Conservation (phyloP, 306 rosid species). For the Ochetophila trinervis region DNA sequence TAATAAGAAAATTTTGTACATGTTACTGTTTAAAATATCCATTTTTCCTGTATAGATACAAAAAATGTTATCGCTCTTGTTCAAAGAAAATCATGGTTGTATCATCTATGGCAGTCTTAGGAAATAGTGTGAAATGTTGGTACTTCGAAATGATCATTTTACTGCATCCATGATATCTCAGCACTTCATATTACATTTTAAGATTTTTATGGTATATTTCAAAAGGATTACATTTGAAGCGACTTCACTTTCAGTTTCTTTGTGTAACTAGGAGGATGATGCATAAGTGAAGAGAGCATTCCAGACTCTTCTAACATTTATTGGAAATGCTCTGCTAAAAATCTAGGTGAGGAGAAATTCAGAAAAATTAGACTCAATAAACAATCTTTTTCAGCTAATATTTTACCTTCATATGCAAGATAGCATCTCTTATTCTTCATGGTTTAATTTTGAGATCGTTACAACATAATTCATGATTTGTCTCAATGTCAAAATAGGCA, state of each 20-base stretch:
- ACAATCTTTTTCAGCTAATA: conserved; percentile 78
- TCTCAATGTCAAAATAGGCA: neutral
- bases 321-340: conserved; percentile 78
- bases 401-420: conserved; percentile 7
- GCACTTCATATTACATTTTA: neutral
- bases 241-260: conserved; percentile 8
- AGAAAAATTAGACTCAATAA: conserved; percentile 79
- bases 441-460: neutral
- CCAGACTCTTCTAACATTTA: conserved; percentile 82
- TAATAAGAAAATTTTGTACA: too few species aligned
- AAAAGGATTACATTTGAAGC: neutral
- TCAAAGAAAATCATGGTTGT: too few species aligned
- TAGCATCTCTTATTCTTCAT: neutral
- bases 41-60: too few species aligned
- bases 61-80: too few species aligned
- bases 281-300: conserved; percentile 78
- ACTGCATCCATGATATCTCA: neutral
- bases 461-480: neutral
- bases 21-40: too few species aligned
- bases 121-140: neutral
- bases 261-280: conserved; percentile 62
- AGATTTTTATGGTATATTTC: neutral
- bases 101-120: neutral
- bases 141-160: conserved; percentile 3
- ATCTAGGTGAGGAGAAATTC: conserved; percentile 85